phyloP scores from a whole-genome alignment of 495 filamentous ascomycete species.

The Penicillium atrosanguineum region DNA sequence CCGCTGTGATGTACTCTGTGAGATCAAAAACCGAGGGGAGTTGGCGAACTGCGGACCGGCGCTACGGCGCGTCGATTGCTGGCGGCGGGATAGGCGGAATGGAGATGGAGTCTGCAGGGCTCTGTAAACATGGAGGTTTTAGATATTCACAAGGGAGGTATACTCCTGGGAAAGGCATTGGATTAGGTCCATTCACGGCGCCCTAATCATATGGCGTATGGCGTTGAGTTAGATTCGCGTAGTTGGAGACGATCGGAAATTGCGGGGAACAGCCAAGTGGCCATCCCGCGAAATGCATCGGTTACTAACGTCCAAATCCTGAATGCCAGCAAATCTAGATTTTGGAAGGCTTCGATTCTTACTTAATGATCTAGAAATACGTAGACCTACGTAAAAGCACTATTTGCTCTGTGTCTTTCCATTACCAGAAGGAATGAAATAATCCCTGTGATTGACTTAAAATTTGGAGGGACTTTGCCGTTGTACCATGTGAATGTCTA shows the following conservation, averaged over 20 bases:
- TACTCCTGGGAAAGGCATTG: constrained; percentile 23
- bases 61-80: constrained; percentile 27
- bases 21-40: constrained; percentile 42
- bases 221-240: background rate
- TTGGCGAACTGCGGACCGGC: constrained; percentile 40
- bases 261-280: background rate
- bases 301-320: too few relatives aligned
- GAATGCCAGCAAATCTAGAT: too few relatives aligned
- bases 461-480: too few relatives aligned
- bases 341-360: too few relatives aligned
- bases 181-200: background rate
- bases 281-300: constrained; percentile 4
- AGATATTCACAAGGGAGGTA: background rate
- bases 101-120: constrained; percentile 30
- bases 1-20: constrained; percentile 16
- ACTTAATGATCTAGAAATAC: too few relatives aligned
- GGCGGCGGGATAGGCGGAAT: constrained; percentile 29
- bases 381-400: too few relatives aligned
- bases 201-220: background rate
- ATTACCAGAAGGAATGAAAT: too few relatives aligned
- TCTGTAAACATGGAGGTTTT: background rate
- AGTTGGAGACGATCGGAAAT: background rate
- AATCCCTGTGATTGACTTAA: too few relatives aligned
- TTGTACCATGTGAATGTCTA: too few relatives aligned
- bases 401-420: too few relatives aligned